These are phyloP conservation scores for Fraxinus dipetala DNA, from an alignment of 305 asterid species.

Conservation along the genomic window DNA sequence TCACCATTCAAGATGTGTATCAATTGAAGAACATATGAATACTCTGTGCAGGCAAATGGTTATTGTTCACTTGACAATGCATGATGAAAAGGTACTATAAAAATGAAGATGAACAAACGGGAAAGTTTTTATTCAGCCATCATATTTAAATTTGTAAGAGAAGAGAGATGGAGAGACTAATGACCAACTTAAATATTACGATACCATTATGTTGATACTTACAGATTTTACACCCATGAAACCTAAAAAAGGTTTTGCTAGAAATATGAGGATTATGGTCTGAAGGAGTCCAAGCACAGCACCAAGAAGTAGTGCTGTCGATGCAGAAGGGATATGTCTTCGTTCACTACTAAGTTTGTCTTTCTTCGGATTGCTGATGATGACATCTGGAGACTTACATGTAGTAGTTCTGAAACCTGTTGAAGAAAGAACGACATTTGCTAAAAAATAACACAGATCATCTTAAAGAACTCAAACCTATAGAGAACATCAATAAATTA, in stretches of 20 bases:
- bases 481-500: background rate
- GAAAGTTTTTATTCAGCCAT: background rate
- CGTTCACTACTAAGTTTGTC: slow-evolving; percentile 30
- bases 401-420: slow-evolving; percentile 24
- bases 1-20: background rate
- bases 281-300: slow-evolving; percentile 68
- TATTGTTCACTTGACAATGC: background rate
- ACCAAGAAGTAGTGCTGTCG: slow-evolving; percentile 75
- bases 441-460: background rate
- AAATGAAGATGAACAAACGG: background rate
- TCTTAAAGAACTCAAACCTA: background rate
- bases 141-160: background rate
- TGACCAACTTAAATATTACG: background rate
- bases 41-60: background rate
- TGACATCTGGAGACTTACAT: slow-evolving; percentile 27
- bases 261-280: slow-evolving; percentile 57
- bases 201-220: slow-evolving; percentile 6
- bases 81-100: background rate
- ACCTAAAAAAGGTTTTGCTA: slow-evolving; percentile 56
- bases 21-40: background rate
- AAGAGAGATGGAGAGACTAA: background rate
- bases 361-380: slow-evolving; percentile 8
- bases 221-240: slow-evolving; percentile 89
- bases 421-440: background rate
- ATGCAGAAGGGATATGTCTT: slow-evolving; percentile 78